phyloP scores from a whole-genome alignment of 306 rosid genomes.

The Gastrolobium villosum region DNA sequence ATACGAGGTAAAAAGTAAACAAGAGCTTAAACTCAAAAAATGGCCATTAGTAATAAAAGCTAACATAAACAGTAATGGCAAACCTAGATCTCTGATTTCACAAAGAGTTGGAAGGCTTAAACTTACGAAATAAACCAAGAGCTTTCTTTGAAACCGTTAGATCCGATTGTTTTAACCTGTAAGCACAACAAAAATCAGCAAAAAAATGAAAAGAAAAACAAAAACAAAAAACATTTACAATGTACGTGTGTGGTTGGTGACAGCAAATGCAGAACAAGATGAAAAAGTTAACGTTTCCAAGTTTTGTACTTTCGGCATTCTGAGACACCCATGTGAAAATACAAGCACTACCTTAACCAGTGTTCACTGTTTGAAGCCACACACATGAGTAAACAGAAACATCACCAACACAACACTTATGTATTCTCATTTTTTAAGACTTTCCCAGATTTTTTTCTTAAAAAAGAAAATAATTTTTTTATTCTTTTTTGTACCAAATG shows the following conservation, averaged over 20 bases:
- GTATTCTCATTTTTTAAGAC: conserved; percentile 2
- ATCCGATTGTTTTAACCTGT: conserved; percentile 67
- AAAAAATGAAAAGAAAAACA: background rate
- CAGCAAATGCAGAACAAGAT: conserved; percentile 44
- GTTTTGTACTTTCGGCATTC: conserved; percentile 17
- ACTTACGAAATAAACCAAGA: conserved; percentile 44
- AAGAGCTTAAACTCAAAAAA: conserved; percentile 42
- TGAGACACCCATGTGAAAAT: background rate
- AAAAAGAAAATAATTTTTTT: background rate
- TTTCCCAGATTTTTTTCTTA: conserved; percentile 11
- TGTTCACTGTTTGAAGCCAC: conserved; percentile 26
- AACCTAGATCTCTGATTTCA: conserved; percentile 59
- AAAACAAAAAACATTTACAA: conserved; percentile 20
- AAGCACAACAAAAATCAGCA: conserved; percentile 27
- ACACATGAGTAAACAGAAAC: background rate
- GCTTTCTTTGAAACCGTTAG: conserved; percentile 55
- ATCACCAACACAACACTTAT: background rate
- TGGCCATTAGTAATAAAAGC: background rate
- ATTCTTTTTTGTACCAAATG: conserved; percentile 9
- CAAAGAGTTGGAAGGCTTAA: conserved; percentile 21
- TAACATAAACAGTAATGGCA: conserved; percentile 35
- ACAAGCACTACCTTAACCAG: background rate
- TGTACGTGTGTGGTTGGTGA: conserved; percentile 28
- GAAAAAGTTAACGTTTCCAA: conserved; percentile 21
- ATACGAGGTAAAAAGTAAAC: background rate